Base-by-base conservation (phyloP, 768 basidiomycete species). In the Pleurotus djamor region DNA sequence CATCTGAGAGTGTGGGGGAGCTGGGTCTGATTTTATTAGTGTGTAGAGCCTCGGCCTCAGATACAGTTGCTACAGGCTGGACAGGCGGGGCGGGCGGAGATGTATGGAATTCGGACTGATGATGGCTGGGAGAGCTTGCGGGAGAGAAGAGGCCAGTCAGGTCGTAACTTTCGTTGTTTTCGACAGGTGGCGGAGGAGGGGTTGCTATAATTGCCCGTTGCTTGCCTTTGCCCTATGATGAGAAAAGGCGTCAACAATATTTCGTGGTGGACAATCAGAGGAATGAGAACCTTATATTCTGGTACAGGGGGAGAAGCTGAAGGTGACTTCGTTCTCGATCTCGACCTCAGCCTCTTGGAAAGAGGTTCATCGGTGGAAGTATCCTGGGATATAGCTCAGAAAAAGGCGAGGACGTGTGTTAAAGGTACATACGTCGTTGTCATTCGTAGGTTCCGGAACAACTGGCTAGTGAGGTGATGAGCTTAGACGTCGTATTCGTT, bases 181-280 rank as follows among this genome's bases (percentile, higher is more conserved):
- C 17, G 13, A 41, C 28, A 7, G 51, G 16, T 36, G 36, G 51
- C 9, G 54, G 12, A 4, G 51, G 37, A 14, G 36, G 51, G 12
- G 36, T 36, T 34, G 5, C 54, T 28, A n/a, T 6, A 34, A 28
- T 28, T 28, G 59, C 61, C 45, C 54, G 61, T 61, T 64, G 60
- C 34, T 61, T 61, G 6, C 58, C 60, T 60, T 64, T 13, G 48
- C 48, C 10, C 37, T 44, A 38, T 14, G 4, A 12, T n/a, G 13
- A 48, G 48, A 16, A 48, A 47, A 7, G 45, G 17, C 12, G 16
- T 28, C 21, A 28, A 28, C 21, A 28, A 28, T 28, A 1, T 28
- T 28, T 3, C 21, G 21, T 28, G 21, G 21, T 28, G 3, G 21
- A 28, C 21, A 28, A 28, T 28, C 21, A 28, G 52, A 16, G 58